phyloP scores from a whole-genome alignment of 2,329 filamentous ascomycete species.

The Beauveria sp. region DNA sequence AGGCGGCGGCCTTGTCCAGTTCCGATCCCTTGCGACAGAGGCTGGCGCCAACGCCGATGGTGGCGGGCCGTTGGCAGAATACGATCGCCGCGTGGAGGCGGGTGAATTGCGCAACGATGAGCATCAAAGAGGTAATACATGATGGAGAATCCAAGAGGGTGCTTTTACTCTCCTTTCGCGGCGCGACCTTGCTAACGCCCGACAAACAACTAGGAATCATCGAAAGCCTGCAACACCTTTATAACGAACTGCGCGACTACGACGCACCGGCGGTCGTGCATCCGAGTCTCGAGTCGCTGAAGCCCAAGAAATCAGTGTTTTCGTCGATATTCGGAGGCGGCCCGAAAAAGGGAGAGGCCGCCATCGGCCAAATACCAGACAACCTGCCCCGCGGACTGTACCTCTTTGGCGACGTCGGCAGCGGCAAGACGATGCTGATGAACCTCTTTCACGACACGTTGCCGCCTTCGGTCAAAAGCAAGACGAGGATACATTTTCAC shows the following conservation, averaged over 20 bases:
- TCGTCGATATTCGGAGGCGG: conserved; percentile 56
- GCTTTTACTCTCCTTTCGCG: not conserved
- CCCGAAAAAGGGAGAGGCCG: conserved; percentile 27
- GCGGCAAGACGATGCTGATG: conserved; percentile 99
- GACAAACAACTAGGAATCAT: conserved; percentile 60
- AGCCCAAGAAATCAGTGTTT: conserved; percentile 45
- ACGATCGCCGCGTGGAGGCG: conserved; percentile 69
- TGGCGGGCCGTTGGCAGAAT: conserved; percentile 75
- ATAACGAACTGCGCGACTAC: conserved; percentile 74
- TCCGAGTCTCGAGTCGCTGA: conserved; percentile 65
- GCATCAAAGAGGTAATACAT: conserved; percentile 69
- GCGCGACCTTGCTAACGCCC: not conserved
- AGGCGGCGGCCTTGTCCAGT: conserved; percentile 12
- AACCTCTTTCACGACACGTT: conserved; percentile 94
- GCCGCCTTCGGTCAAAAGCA: conserved; percentile 68
- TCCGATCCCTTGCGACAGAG: conserved; percentile 24
- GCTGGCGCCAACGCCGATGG: conserved; percentile 21
- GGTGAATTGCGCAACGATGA: conserved; percentile 78
- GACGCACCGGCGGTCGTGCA: conserved; percentile 65
- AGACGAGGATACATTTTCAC: conserved; percentile 95
- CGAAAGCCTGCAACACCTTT: conserved; percentile 78
- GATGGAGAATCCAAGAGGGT: not conserved
- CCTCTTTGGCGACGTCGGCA: conserved; percentile 92
- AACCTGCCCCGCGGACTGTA: conserved; percentile 83
- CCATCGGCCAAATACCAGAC: conserved; percentile 52